These are phyloP conservation scores for Aspergillus bertholletiae DNA, from an alignment of 495 filamentous ascomycete species.

Conservation along the genomic window DNA sequence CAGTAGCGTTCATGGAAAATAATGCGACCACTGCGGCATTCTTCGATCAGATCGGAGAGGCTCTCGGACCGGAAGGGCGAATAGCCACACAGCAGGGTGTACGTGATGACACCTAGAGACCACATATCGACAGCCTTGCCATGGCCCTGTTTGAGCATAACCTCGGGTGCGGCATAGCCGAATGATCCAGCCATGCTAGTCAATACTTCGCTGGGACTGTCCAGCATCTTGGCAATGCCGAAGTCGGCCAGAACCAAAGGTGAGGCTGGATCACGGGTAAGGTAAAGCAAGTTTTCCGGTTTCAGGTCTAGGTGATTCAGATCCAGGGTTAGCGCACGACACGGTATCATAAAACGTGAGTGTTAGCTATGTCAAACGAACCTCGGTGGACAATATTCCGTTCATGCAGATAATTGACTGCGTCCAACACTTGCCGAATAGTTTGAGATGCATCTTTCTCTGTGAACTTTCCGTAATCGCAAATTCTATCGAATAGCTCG, in stretches of 20 bases:
- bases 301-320: constrained; percentile 70
- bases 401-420: constrained; percentile 90
- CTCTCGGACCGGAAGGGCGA: constrained; percentile 96
- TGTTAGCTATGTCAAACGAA: constrained; percentile 28
- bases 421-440: constrained; percentile 90
- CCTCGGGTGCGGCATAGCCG: constrained; percentile 95
- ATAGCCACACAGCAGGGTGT: constrained; percentile 98
- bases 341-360: not conserved
- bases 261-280: constrained; percentile 71
- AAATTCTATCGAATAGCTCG: constrained; percentile 97
- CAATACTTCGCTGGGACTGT: constrained; percentile 81
- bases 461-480: constrained; percentile 96
- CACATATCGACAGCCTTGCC: constrained; percentile 99
- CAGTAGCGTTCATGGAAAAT: constrained; percentile 98
- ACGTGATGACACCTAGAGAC: constrained; percentile 98
- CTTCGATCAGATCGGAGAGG: constrained; percentile 88
- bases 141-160: constrained; percentile 97
- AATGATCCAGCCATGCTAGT: constrained; percentile 99
- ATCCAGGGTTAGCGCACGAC: not conserved
- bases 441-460: constrained; percentile 98
- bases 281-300: constrained; percentile 95
- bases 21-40: constrained; percentile 83
- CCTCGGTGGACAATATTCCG: constrained; percentile 97
- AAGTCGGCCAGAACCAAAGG: constrained; percentile 94
- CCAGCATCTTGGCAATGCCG: constrained; percentile 98